Evolutionary conservation across 2,329 filamentous ascomycete species (phyloP).

Genomic region (Helminthosporium solani): DNA sequence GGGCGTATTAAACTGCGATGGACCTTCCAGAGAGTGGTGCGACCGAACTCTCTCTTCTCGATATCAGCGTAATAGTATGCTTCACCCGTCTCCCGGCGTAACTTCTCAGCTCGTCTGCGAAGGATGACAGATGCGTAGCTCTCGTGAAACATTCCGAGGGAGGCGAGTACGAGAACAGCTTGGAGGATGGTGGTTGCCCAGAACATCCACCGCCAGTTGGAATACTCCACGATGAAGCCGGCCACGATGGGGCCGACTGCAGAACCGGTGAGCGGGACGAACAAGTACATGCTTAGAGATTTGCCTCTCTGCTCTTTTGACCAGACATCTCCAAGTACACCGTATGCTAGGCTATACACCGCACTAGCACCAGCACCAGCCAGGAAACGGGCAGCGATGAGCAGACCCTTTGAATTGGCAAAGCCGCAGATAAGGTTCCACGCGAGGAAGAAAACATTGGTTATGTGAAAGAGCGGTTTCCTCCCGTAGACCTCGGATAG

Average conservation of each 20-base stretch:
- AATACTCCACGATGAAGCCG: conserved; percentile 26
- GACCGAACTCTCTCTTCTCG: conserved; percentile 21
- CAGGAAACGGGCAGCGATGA: conserved; percentile 27
- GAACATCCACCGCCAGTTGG: conserved; percentile 35
- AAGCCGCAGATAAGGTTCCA: conserved; percentile 32
- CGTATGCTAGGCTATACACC: conserved; percentile 22
- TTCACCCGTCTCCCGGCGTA: conserved; percentile 57
- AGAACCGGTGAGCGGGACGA: conserved; percentile 23
- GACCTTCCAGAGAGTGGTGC: conserved; percentile 46
- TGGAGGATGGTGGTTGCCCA: conserved; percentile 30
- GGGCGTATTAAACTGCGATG: conserved; percentile 56
- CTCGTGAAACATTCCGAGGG: conserved; percentile 42
- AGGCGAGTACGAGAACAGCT: conserved; percentile 32
- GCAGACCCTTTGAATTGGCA: conserved; percentile 21
- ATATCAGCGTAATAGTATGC: conserved; percentile 59
- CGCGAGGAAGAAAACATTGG: conserved; percentile 27
- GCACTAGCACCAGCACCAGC: conserved; percentile 29
- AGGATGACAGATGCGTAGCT: conserved; percentile 51
- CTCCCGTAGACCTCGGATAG: conserved; percentile 33
- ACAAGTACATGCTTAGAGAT: conserved; percentile 21
- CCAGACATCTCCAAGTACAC: conserved; percentile 30
- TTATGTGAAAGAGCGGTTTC: conserved; percentile 20
- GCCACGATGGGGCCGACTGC: conserved; percentile 26
- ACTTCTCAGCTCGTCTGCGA: conserved; percentile 23
- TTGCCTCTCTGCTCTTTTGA: conserved; percentile 22